phyloP scores from a whole-genome alignment of 106 monocot genomes.

The Phalaenopsis aphrodite region DNA sequence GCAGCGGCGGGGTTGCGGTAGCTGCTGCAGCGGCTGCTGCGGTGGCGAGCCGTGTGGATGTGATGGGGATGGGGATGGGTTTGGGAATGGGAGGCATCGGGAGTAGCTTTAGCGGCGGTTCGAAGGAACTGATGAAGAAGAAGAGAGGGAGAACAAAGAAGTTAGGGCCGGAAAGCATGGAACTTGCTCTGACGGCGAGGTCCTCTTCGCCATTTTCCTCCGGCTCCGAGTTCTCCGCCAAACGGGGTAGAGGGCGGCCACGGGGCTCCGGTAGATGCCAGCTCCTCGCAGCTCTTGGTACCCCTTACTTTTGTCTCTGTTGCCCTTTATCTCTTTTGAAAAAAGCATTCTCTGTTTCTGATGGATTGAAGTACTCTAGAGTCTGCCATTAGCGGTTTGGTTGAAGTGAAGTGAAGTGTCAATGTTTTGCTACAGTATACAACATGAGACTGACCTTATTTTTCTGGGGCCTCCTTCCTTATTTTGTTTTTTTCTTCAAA shows the following conservation, averaged over 20 bases:
- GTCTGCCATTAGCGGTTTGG: no score
- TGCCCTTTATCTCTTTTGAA: neutral
- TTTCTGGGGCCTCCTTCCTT: neutral
- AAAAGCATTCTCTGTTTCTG: neutral
- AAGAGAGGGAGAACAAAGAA: conserved; percentile 24
- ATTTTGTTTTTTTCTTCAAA: neutral
- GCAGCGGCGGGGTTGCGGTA: neutral
- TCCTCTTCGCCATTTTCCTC: conserved; percentile 3
- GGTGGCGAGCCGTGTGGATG: neutral
- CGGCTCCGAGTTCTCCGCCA: conserved; percentile 14
- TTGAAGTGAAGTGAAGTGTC: no score
- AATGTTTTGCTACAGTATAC: no score
- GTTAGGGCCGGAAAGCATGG: conserved; percentile 21
- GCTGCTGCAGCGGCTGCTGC: neutral
- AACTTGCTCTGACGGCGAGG: conserved; percentile 28
- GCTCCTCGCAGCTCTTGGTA: conserved; percentile 59
- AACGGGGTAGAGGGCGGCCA: conserved; percentile 63
- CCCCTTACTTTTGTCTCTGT: neutral
- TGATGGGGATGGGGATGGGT: conserved; percentile 1
- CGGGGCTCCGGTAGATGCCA: conserved; percentile 69
- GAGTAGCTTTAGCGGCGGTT: conserved; percentile 5
- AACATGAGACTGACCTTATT: neutral
- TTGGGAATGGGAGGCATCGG: conserved; percentile 11
- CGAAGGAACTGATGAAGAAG: conserved; percentile 13
- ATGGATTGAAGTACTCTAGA: no score